A percentile compares a stretch with the other conserved stretches of the same genome.
Conservation (phyloP, 495 filamentous ascomycete genomes). For the Tuber brumale region DNA sequence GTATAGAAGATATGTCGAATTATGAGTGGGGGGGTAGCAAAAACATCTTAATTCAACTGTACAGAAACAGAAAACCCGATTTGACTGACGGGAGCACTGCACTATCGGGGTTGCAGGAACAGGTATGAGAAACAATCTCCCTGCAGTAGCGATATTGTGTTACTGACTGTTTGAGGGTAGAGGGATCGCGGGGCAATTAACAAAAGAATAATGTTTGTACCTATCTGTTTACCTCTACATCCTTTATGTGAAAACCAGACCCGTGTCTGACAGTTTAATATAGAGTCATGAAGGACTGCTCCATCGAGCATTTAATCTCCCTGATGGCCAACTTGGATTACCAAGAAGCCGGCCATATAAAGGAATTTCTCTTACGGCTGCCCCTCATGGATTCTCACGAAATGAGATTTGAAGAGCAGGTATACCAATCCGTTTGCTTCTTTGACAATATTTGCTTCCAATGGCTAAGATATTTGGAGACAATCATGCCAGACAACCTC, state of each 20-base stretch:
- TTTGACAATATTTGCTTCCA: not conserved
- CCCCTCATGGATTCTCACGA: not conserved
- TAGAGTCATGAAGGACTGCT: not conserved
- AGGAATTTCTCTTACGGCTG: not conserved
- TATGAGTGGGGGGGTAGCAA: no score
- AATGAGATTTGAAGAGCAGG: not conserved
- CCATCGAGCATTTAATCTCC: not conserved
- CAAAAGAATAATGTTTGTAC: not conserved
- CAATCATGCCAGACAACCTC: conserved; percentile 4
- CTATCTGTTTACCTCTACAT: not conserved
- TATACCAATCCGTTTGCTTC: not conserved
- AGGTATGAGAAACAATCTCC: not conserved
- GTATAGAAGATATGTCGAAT: no score
- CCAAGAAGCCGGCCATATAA: not conserved
- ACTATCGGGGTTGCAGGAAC: no score
- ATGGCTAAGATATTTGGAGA: not conserved
- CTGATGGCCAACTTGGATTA: not conserved
- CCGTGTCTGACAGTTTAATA: not conserved
- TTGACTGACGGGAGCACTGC: no score
- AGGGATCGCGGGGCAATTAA: not conserved
- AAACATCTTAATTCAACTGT: no score
- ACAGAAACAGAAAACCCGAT: no score
- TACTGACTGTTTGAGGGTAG: not conserved
- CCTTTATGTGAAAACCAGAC: not conserved
- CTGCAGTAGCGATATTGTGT: not conserved